phyloP scores from a whole-genome alignment of 2,329 filamentous ascomycete genomes.

The Arthroderma sp. region DNA sequence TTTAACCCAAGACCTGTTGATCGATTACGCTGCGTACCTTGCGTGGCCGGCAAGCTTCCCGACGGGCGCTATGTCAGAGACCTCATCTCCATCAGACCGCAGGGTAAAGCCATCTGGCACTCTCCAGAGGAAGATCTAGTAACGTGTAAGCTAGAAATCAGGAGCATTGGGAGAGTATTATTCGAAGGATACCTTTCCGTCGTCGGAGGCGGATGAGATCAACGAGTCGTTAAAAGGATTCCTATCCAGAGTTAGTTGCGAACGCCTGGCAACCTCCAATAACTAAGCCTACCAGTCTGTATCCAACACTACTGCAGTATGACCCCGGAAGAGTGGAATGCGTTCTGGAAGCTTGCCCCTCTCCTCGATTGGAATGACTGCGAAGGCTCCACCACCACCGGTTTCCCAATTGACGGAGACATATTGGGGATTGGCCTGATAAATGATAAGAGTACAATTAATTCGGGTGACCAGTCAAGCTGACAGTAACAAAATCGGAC shows the following conservation, averaged over 20 bases:
- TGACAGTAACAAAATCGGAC: conserved; percentile 18
- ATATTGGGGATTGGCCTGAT: conserved; percentile 84
- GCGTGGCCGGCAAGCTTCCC: conserved; percentile 77
- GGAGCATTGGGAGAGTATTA: conserved; percentile 48
- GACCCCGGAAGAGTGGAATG: conserved; percentile 87
- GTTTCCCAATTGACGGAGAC: conserved; percentile 98
- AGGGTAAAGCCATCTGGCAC: conserved; percentile 81
- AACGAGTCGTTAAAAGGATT: conserved; percentile 91
- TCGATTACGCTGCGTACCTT: conserved; percentile 43
- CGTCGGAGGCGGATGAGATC: conserved; percentile 87
- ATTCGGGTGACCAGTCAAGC: not conserved
- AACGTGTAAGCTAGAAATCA: conserved; percentile 25
- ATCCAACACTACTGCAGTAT: conserved; percentile 89
- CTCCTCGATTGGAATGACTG: conserved; percentile 83
- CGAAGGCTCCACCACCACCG: conserved; percentile 89
- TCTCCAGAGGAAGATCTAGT: conserved; percentile 75
- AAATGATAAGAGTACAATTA: conserved; percentile 7
- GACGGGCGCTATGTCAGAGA: conserved; percentile 65
- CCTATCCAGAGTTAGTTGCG: conserved; percentile 39
- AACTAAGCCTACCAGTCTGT: conserved; percentile 67
- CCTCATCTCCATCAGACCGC: conserved; percentile 71
- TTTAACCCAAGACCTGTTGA: conserved; percentile 7
- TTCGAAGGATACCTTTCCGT: conserved; percentile 55
- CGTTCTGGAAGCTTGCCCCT: conserved; percentile 81
- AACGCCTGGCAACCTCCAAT: not conserved